phyloP scores from a whole-genome alignment of 148 eudicot species.

The Chenopodium formosanum region DNA sequence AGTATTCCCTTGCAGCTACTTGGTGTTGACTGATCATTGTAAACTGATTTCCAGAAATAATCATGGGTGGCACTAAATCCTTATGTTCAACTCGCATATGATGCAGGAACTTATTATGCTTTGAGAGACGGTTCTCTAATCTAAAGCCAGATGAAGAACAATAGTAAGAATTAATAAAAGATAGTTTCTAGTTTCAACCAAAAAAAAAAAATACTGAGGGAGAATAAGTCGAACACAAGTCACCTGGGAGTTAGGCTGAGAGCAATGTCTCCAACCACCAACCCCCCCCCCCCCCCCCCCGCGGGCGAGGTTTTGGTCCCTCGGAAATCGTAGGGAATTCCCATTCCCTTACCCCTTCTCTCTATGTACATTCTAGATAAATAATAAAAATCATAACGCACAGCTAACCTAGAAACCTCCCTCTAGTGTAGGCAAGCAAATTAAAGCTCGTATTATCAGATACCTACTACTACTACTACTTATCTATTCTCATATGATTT shows the following conservation, averaged over 20 bases:
- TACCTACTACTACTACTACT: too few relatives aligned
- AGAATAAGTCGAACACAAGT: background rate
- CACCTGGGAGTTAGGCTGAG: background rate
- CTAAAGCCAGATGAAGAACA: conserved; percentile 34
- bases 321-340: background rate
- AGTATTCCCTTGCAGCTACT: conserved; percentile 81
- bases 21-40: conserved; percentile 84
- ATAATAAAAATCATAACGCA: too few relatives aligned
- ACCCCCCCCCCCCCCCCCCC: background rate
- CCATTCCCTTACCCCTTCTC: background rate
- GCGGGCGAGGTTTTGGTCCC: background rate
- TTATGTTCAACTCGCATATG: conserved; percentile 49
- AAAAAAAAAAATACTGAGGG: background rate
- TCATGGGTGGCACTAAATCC: conserved; percentile 73
- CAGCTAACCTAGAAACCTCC: too few relatives aligned
- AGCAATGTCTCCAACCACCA: background rate
- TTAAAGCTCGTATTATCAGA: too few relatives aligned
- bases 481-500: too few relatives aligned
- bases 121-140: conserved; percentile 55
- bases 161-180: conserved; percentile 8
- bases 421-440: too few relatives aligned
- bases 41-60: conserved; percentile 70
- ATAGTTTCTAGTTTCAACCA: background rate
- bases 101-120: conserved; percentile 60
- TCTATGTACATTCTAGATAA: background rate